Evolutionary conservation across 1,284 basidiomycete species (phyloP), one percentile per base, ranked within the genome.

Genomic region (Cronartium quercuum): DNA sequence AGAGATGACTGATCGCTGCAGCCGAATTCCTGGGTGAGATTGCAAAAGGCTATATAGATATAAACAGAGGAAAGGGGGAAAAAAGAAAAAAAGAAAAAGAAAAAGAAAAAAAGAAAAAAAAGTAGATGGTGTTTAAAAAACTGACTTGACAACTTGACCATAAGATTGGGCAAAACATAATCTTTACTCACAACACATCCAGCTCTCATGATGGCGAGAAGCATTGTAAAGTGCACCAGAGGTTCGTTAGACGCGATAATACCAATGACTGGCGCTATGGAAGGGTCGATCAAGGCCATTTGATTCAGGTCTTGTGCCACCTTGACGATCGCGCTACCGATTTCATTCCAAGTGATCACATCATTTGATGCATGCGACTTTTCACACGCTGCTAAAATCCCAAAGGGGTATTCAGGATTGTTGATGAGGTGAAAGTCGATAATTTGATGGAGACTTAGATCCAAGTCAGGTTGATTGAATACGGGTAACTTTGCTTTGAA

Each of bases 11-110:
- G 3, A 84, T 76, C 0, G 82, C 83, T 0, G 78, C 75, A 18
- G 81, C 75, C 0, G 82, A 83, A 76, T 85, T 84, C 40, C 84
- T 80, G 2, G 82, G 81, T 1, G 84, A 85, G 21, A 85, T 79
- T 0, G 82, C 80, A 77, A 84, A 38, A 12, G 61, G 61, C 61
- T 63, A 12, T 51, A 21, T 13, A 51, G 5, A 12, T 18, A 51
- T 6, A 13, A 51, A 51, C 12, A 51, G 24, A 18, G 47, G 24
- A 51, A 15, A 21, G 18, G n/a, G n/a, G n/a, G n/a, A n/a, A n/a
- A n/a, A n/a, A n/a, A n/a, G n/a, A n/a, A n/a, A n/a, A n/a, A n/a
- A n/a, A n/a, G n/a, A n/a, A n/a, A n/a, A n/a, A n/a, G n/a, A n/a
- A n/a, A n/a, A n/a, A n/a, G n/a, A n/a, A n/a, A n/a, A n/a, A n/a